Conservation (phyloP, 2,329 filamentous ascomycete genomes). For the Stagonosporopsis vannaccii region DNA sequence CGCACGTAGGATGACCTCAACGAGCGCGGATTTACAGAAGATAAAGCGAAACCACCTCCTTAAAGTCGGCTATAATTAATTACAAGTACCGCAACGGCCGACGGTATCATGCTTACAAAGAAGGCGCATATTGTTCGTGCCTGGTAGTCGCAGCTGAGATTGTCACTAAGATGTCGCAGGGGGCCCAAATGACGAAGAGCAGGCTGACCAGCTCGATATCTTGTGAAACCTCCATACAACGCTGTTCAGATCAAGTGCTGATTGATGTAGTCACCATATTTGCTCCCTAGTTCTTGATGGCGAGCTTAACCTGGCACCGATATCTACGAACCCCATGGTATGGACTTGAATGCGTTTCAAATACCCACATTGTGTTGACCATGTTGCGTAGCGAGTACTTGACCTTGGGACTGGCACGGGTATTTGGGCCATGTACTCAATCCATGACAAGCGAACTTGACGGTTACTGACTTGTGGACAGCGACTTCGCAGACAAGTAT, state of each 20-base stretch:
- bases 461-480: conserved; percentile 5
- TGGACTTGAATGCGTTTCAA: background rate
- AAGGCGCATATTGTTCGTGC: conserved; percentile 33
- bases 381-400: conserved; percentile 37
- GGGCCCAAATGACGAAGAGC: conserved; percentile 47
- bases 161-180: conserved; percentile 6
- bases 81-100: conserved; percentile 41
- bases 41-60: conserved; percentile 32
- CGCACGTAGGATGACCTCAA: too few relatives aligned
- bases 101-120: conserved; percentile 39
- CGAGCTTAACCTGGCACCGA: conserved; percentile 33
- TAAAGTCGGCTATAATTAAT: conserved; percentile 34
- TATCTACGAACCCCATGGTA: conserved; percentile 30
- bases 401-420: conserved; percentile 54
- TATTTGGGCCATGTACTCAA: conserved; percentile 50
- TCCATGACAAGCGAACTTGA: too few relatives aligned
- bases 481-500: conserved; percentile 51
- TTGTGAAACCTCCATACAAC: conserved; percentile 21
- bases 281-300: conserved; percentile 34
- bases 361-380: conserved; percentile 1
- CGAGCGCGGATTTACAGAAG: conserved; percentile 6
- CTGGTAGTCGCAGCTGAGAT: too few relatives aligned
- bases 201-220: conserved; percentile 51
- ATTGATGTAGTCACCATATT: conserved; percentile 32
- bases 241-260: background rate